phyloP scores from a whole-genome alignment of 768 basidiomycete genomes.

The Gautieria morchelliformis region DNA sequence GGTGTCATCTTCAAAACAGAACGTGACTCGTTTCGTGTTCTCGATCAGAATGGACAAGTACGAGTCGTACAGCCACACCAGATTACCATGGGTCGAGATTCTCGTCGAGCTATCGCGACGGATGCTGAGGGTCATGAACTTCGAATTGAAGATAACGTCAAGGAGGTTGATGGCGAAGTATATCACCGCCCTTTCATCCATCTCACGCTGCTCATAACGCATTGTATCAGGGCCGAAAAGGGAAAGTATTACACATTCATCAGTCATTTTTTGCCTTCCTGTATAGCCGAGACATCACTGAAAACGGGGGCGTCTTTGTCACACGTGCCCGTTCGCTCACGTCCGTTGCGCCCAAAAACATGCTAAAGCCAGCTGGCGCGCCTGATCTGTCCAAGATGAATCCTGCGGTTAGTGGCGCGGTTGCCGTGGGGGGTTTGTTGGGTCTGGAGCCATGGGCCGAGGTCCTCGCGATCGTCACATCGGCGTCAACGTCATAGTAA shows the following conservation, averaged over 20 bases:
- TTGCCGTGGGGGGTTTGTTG: conserved; percentile 69
- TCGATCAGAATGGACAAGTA: conserved; percentile 89
- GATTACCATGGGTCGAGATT: conserved; percentile 84
- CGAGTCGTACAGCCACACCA: conserved; percentile 89
- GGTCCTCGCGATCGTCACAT: conserved; percentile 78
- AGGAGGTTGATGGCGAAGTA: conserved; percentile 85
- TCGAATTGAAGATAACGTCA: conserved; percentile 81
- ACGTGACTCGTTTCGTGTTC: conserved; percentile 87
- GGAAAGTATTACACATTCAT: conserved; percentile 85
- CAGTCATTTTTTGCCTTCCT: conserved; percentile 92
- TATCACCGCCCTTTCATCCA: conserved; percentile 15
- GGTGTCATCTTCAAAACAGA: conserved; percentile 98
- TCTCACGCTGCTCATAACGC: neutral
- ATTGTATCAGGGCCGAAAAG: conserved; percentile 59
- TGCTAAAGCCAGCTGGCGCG: conserved; percentile 48
- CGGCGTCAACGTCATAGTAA: conserved; percentile 66
- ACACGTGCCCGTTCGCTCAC: conserved; percentile 74
- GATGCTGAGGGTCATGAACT: conserved; percentile 87
- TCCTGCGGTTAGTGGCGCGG: conserved; percentile 54
- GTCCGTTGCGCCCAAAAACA: conserved; percentile 78
- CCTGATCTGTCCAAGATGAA: conserved; percentile 86
- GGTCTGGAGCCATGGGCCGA: conserved; percentile 66
- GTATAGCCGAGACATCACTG: conserved; percentile 80
- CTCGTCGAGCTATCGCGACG: conserved; percentile 73
- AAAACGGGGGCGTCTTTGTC: conserved; percentile 94